Evolutionary conservation across 2,329 filamentous ascomycete genomes (phyloP), one percentile per base, ranked within the genome.

Genomic region (Chalara sp.): DNA sequence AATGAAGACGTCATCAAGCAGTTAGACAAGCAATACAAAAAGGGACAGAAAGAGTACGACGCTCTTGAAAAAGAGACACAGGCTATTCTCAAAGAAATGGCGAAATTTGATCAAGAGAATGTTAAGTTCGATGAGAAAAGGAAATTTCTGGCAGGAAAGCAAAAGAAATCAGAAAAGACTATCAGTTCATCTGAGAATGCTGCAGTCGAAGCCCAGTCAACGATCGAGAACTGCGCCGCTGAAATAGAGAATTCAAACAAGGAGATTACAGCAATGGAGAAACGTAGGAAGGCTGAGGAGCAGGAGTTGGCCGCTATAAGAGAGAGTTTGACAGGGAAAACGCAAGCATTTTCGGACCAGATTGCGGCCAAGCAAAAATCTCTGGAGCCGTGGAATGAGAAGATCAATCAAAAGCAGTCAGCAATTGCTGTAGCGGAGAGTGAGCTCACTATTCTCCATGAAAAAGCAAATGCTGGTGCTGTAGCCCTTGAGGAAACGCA

Each of bases 81-180:
- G 59, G 76, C 74, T 30, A 76, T 96, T 49, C 72, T 86, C 54
- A 96, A 96, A 65, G 89, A 97, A 65, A 84, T 93, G 70, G 84
- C 89, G 43, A 92, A 91, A 65, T 90, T 95, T 55, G 95, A 99
- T 64, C 96, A 97, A 65, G 93, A 97, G 65, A 84, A 85, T 28
- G 93, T 99, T 69, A 99, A 99, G 65, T 91, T 95, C 59, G 92
- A 97, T 58, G 95, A 99, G 69, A 97, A 97, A 75, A 86, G 86
- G 67, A 99, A 99, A 67, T 97, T 97, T 68, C 72, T 99, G 58
- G 75, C 80, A 2, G 86, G 85, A 63, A 99, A 99, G 72, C 85
- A 88, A 61, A 96, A 93, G 74, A 99, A 99, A 71, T 78, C 96
- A 11, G 89, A 97, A 58, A 97, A 96, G 72, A 80, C 86, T 0